Conservation (phyloP, 1,284 basidiomycete genomes). For the Trichosporon sp. region DNA sequence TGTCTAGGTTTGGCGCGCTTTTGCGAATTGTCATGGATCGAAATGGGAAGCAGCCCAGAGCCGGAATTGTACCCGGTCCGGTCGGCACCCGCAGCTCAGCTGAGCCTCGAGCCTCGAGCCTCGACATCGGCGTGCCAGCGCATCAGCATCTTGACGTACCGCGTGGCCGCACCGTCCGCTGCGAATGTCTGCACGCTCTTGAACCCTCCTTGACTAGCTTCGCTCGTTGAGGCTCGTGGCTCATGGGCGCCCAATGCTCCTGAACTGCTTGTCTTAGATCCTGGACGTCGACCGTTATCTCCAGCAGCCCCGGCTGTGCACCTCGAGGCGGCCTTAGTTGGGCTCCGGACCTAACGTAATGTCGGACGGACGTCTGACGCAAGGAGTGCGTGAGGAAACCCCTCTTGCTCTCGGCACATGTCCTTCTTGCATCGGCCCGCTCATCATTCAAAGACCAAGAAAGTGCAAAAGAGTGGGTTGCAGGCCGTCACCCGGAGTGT, state of each 20-base stretch:
- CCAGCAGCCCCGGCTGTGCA: background rate
- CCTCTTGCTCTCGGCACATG: background rate
- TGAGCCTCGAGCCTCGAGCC: no score
- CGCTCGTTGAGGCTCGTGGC: no score
- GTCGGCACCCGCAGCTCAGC: background rate
- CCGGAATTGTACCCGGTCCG: background rate
- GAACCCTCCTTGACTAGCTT: background rate
- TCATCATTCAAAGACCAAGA: background rate
- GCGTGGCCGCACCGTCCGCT: background rate
- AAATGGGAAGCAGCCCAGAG: background rate
- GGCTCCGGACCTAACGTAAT: background rate
- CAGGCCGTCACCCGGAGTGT: background rate
- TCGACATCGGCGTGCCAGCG: no score
- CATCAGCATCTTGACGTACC: background rate
- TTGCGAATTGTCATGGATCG: background rate
- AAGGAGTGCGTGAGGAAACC: background rate
- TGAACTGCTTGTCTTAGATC: no score
- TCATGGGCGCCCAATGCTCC: no score
- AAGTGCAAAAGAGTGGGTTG: background rate
- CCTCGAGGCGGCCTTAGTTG: background rate
- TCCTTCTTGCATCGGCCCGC: background rate
- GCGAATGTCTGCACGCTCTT: background rate
- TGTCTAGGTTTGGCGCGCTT: background rate
- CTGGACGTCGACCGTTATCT: background rate
- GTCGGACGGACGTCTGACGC: background rate